Conservation (phyloP, 441 rosid genomes). For the Gossypium lobatum region DNA sequence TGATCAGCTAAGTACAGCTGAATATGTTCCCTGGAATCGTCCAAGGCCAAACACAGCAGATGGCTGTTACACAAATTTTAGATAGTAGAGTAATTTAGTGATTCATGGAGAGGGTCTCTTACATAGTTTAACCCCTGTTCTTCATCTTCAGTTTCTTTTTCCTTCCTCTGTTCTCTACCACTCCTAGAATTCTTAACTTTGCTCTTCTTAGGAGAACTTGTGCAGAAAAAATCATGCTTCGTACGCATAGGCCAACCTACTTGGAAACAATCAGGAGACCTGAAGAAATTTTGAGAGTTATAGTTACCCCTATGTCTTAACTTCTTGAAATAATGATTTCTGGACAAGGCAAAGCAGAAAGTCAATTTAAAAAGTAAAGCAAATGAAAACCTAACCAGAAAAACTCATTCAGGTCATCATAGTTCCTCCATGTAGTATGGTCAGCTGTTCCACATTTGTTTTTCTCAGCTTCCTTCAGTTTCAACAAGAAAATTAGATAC, state of each 20-base stretch:
- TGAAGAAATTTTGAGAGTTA: conserved; percentile 30
- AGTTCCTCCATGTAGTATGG: conserved; percentile 95
- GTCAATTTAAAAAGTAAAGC: conserved; percentile 6
- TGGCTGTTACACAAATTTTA: conserved; percentile 13
- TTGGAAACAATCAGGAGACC: conserved; percentile 89
- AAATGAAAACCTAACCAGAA: conserved; percentile 58
- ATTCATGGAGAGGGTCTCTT: conserved; percentile 18
- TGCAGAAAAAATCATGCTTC: conserved; percentile 68
- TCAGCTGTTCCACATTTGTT: conserved; percentile 80
- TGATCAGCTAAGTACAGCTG: conserved; percentile 26
- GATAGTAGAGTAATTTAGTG: not conserved
- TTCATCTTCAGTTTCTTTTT: conserved; percentile 48
- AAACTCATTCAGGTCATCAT: conserved; percentile 91
- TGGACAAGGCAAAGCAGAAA: conserved; percentile 5
- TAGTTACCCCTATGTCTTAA: conserved; percentile 14
- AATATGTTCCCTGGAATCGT: conserved; percentile 25
- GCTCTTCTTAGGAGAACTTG: conserved; percentile 24
- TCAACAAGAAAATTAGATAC: conserved; percentile 22
- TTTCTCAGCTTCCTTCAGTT: conserved; percentile 79
- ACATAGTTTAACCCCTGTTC: conserved; percentile 50
- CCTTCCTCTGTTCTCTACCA: conserved; percentile 30
- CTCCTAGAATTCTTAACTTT: conserved; percentile 25
- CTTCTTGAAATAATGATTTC: conserved; percentile 20
- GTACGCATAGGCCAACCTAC: conserved; percentile 90
- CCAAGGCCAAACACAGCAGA: conserved; percentile 31